Conservation (phyloP, 345 rosid genomes). For the Eucalyptus decipiens region DNA sequence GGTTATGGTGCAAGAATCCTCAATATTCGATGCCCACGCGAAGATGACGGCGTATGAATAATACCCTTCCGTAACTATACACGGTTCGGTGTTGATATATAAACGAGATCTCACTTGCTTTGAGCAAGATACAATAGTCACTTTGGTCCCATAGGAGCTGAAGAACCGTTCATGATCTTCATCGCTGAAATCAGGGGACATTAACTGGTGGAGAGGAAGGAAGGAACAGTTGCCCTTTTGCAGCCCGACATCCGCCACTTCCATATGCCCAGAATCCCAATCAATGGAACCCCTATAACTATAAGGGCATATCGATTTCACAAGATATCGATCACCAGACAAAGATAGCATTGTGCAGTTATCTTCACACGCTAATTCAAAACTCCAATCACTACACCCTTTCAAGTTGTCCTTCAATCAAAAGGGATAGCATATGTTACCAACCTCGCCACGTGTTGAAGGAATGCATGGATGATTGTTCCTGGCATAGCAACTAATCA, state of each 20-base stretch:
- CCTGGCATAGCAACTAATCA: not conserved
- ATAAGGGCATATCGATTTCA: not conserved
- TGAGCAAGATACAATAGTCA: too few relatives aligned
- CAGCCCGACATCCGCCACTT: not conserved
- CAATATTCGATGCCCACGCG: not conserved
- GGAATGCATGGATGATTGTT: not conserved
- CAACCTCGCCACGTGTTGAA: not conserved
- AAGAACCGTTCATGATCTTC: too few relatives aligned
- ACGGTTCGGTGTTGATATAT: not conserved
- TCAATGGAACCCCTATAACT: too few relatives aligned
- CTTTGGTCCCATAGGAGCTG: too few relatives aligned
- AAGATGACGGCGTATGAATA: not conserved
- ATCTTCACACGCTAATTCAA: not conserved
- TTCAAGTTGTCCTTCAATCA: not conserved
- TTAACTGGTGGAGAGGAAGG: not conserved
- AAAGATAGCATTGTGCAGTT: too few relatives aligned
- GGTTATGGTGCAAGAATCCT: not conserved
- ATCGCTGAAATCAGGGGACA: not conserved
- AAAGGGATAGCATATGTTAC: too few relatives aligned
- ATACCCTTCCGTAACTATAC: not conserved
- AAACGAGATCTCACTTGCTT: too few relatives aligned
- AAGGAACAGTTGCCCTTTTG: not conserved
- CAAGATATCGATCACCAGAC: fast-evolving
- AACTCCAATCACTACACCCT: not conserved
- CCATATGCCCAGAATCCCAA: not conserved